These are phyloP conservation scores for Rhizopogon parksii DNA, from an alignment of 1,284 basidiomycete species.

Conservation along the genomic window DNA sequence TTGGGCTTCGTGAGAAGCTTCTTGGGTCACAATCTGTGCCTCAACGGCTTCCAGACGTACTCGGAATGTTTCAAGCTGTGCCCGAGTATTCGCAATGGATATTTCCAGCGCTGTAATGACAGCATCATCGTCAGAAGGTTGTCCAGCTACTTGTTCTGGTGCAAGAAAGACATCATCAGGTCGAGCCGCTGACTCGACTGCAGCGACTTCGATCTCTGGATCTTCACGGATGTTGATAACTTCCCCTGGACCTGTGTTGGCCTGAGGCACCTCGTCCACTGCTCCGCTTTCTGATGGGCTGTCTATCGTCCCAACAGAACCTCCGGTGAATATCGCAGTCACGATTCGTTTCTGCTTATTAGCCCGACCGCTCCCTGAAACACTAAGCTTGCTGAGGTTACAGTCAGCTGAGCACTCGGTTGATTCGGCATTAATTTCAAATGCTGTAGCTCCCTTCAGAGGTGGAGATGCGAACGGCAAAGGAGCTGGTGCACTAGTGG, in stretches of 20 bases:
- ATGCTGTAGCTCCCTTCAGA: neutral
- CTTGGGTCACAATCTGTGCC: constrained; percentile 15
- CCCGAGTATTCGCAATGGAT: constrained; percentile 21
- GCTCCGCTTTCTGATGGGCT: neutral
- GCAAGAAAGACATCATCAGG: neutral
- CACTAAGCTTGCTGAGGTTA: neutral
- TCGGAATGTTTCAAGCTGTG: constrained; percentile 20
- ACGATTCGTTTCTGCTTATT: constrained; percentile 17
- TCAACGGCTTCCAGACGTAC: constrained; percentile 23
- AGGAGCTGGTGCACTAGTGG: constrained; percentile 1
- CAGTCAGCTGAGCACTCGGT: neutral
- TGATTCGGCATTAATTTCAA: neutral
- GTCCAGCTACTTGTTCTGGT: neutral
- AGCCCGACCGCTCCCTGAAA: neutral
- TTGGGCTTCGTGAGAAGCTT: constrained; percentile 2
- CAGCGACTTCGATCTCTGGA: neutral
- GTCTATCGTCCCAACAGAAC: neutral
- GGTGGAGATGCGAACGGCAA: neutral
- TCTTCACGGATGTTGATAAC: neutral
- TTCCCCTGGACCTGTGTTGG: neutral
- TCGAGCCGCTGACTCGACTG: neutral
- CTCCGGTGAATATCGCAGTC: constrained; percentile 29
- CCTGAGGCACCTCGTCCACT: neutral
- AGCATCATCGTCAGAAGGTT: constrained; percentile 4
- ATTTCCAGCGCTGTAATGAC: constrained; percentile 15